A percentile compares a stretch with the other conserved stretches of the same genome.
Conservation (phyloP, 192 early-diverging fungal genomes). For the Lunasporangiospora selenospora region DNA sequence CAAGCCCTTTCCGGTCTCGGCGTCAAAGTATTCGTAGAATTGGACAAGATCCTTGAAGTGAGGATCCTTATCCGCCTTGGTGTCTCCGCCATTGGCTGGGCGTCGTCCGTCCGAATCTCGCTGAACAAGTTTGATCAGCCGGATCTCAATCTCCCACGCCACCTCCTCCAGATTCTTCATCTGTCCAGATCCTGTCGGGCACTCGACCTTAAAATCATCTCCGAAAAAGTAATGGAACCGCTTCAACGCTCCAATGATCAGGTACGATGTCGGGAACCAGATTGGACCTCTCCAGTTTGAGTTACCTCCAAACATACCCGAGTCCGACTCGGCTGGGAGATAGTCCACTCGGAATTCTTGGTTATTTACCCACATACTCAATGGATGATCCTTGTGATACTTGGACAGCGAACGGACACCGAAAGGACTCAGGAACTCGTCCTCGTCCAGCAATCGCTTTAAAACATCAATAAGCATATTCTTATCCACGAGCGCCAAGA, state of each 20-base stretch:
- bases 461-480: constrained; percentile 50
- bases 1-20: constrained; percentile 55
- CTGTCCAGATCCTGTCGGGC: constrained; percentile 28
- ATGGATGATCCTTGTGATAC: constrained; percentile 52
- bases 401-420: constrained; percentile 59
- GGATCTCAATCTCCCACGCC: constrained; percentile 37
- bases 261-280: constrained; percentile 39
- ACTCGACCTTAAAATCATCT: constrained; percentile 38
- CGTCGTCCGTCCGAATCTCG: constrained; percentile 41
- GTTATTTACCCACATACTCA: constrained; percentile 50
- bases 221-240: constrained; percentile 49
- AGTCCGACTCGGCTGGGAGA: constrained; percentile 50
- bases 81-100: constrained; percentile 47
- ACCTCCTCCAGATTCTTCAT: constrained; percentile 36
- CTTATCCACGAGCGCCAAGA: constrained; percentile 51
- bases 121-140: constrained; percentile 28
- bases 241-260: constrained; percentile 18
- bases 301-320: constrained; percentile 47
- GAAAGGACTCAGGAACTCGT: constrained; percentile 56
- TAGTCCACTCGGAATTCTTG: constrained; percentile 57
- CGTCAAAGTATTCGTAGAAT: constrained; percentile 64
- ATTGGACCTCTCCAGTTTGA: constrained; percentile 46
- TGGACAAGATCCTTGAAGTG: constrained; percentile 55
- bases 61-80: constrained; percentile 47
- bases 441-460: constrained; percentile 53